A percentile compares a stretch with the other conserved stretches of the same genome.
phyloP scores from a whole-genome alignment of 805 yeast species.

The Candida koratica region DNA sequence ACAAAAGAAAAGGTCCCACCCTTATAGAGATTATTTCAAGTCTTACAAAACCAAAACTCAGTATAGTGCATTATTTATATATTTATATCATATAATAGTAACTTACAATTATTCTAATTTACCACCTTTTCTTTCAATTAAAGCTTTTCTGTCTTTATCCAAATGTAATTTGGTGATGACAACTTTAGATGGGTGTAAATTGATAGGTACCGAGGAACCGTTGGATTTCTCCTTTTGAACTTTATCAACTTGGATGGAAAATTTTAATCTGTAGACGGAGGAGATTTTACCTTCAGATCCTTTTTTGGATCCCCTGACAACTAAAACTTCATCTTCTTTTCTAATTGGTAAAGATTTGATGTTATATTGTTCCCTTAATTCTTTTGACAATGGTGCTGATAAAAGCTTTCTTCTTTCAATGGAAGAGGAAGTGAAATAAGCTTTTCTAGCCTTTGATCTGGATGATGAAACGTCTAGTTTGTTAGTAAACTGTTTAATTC shows the following conservation, averaged over 20 bases:
- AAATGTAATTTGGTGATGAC: slow-evolving; percentile 97
- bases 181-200: slow-evolving; percentile 98
- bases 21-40: slow-evolving; percentile 9
- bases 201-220: slow-evolving; percentile 96
- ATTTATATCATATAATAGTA: slow-evolving; percentile 6
- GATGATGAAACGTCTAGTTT: slow-evolving; percentile 92
- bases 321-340: slow-evolving; percentile 92
- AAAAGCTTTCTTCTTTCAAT: slow-evolving; percentile 88
- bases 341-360: slow-evolving; percentile 95
- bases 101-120: slow-evolving; percentile 66
- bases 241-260: slow-evolving; percentile 94
- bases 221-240: slow-evolving; percentile 95
- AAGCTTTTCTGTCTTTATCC: slow-evolving; percentile 98
- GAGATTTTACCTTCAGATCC: slow-evolving; percentile 98
- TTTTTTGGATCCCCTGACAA: slow-evolving; percentile 98
- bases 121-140: slow-evolving; percentile 97
- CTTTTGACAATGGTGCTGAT: slow-evolving; percentile 99
- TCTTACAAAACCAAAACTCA: background rate
- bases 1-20: no score
- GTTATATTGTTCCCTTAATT: slow-evolving; percentile 96
- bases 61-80: slow-evolving; percentile 9
- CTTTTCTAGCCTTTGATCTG: slow-evolving; percentile 99
- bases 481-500: slow-evolving; percentile 8
- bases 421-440: slow-evolving; percentile 98
- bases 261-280: slow-evolving; percentile 98